Conservation (phyloP, 2,329 filamentous ascomycete species). For the Aspergillus tubingensis region DNA sequence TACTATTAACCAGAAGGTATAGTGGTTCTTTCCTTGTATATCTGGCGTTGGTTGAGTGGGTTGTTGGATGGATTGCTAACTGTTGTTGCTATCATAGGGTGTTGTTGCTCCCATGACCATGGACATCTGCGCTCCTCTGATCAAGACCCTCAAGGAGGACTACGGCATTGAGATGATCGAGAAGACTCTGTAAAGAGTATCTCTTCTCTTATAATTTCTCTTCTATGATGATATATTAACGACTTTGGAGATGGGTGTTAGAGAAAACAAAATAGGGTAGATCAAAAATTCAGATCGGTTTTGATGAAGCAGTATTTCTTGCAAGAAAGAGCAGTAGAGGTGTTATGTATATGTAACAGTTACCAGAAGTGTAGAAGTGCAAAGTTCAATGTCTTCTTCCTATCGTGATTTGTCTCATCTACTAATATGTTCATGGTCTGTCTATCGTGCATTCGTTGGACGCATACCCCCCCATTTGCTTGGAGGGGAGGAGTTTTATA, state of each 20-base stretch:
- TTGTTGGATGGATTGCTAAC: neutral
- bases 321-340: neutral
- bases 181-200: slow-evolving; percentile 54
- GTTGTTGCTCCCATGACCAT: slow-evolving; percentile 75
- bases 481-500: slow-evolving; percentile 6
- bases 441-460: slow-evolving; percentile 30
- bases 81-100: slow-evolving; percentile 45
- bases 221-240: slow-evolving; percentile 4
- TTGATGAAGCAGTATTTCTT: neutral
- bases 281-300: neutral
- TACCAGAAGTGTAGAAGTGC: neutral
- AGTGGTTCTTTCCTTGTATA: slow-evolving; percentile 11
- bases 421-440: slow-evolving; percentile 15
- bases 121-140: slow-evolving; percentile 70
- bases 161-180: slow-evolving; percentile 73
- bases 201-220: neutral
- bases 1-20: slow-evolving; percentile 64
- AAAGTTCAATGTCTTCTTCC: neutral
- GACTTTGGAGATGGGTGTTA: slow-evolving; percentile 1
- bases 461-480: slow-evolving; percentile 14
- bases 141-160: slow-evolving; percentile 74
- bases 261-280: neutral
- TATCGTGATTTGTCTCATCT: neutral
- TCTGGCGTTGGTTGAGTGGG: neutral
- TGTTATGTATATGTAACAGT: neutral